Evolutionary conservation across 2,329 filamentous ascomycete species (phyloP), one percentile per base, ranked within the genome.

Genomic region (Sporothrix curviconia): DNA sequence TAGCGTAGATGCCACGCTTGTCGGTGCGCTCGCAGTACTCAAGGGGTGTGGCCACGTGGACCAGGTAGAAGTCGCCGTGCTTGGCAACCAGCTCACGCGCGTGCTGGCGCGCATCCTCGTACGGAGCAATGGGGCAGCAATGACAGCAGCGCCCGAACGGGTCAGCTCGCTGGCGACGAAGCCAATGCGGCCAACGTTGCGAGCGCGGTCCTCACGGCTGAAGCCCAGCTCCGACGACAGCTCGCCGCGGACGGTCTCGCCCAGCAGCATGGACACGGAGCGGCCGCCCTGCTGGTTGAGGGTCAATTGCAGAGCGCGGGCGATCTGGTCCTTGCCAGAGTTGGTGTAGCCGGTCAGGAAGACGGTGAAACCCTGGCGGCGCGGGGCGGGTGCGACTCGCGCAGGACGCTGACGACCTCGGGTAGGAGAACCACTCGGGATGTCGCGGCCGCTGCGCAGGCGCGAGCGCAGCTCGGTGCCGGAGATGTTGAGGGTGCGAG

Each of bases 351-450:
- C 94, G 3, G 94, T 97, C 64, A 99, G 81, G 85, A 99, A 96
- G 74, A 99, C 83, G 62, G 94, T 97, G 83, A 99, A 99, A 63
- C 94, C 94, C 79, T 99, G 95, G 69, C 87, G 83, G 84, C 86
- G 65, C 94, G 89, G 53, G 95, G 85, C 51, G 92, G 94, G 79
- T 97, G 94, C 66, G 92, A 95, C 78, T 99, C 92, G 68, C 94
- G 87, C 61, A 99, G 87, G 51, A 97, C 94, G 74, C 85, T 86
- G 76, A 99, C 94, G 66, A 99, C 94, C 78, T 99, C 94, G 62
- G 92, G 80, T 99, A 99, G 32, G 94, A 97, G 83, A 99, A 99
- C 94, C 94, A 99, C 75, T 95, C 91, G 66, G 94, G 67, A 99
- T 99, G 66, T 95, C 90, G 67, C 89, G 89, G 66, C 94, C 94